Conservation (phyloP, 2,329 filamentous ascomycete species). For the Aspergillus oerlinghausenensis region DNA sequence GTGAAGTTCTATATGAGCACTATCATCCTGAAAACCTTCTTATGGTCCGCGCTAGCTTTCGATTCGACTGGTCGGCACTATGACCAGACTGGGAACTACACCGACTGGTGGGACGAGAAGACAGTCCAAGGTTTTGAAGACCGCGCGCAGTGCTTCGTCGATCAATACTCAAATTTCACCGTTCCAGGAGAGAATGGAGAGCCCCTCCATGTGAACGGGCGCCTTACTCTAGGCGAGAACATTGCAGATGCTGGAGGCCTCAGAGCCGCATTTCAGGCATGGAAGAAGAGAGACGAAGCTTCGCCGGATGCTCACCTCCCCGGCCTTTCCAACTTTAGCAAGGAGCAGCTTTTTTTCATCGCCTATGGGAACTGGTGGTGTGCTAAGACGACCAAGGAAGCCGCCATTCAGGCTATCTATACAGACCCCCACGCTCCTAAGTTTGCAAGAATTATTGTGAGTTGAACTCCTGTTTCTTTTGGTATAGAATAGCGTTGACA, state of each 20-base stretch:
- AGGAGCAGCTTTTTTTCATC: slow-evolving; percentile 67
- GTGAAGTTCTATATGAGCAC: slow-evolving; percentile 4
- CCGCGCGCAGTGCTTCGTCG: slow-evolving; percentile 60
- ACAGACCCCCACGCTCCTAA: slow-evolving; percentile 63
- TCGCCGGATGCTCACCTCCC: slow-evolving; percentile 54
- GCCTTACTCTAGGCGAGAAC: slow-evolving; percentile 63
- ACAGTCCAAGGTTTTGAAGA: slow-evolving; percentile 57
- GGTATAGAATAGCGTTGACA: slow-evolving; percentile 1
- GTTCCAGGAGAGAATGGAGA: slow-evolving; percentile 54
- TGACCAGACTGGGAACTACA: slow-evolving; percentile 61
- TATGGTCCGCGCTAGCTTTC: slow-evolving; percentile 46
- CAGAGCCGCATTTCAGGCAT: slow-evolving; percentile 59
- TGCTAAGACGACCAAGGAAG: slow-evolving; percentile 57
- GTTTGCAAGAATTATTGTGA: slow-evolving; percentile 52
- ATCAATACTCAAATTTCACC: slow-evolving; percentile 62
- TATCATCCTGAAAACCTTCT: background rate
- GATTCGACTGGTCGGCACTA: slow-evolving; percentile 63
- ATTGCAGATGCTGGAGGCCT: slow-evolving; percentile 68
- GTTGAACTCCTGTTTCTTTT: slow-evolving; percentile 12
- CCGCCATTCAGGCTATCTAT: slow-evolving; percentile 54
- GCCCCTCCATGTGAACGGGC: slow-evolving; percentile 58
- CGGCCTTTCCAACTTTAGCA: slow-evolving; percentile 58
- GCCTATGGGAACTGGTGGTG: slow-evolving; percentile 64
- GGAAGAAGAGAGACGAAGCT: slow-evolving; percentile 55
- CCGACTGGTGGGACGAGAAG: slow-evolving; percentile 61